Base-by-base conservation (phyloP, 192 early-diverging fungal genomes). In the Chytriomyces hyalinus region DNA sequence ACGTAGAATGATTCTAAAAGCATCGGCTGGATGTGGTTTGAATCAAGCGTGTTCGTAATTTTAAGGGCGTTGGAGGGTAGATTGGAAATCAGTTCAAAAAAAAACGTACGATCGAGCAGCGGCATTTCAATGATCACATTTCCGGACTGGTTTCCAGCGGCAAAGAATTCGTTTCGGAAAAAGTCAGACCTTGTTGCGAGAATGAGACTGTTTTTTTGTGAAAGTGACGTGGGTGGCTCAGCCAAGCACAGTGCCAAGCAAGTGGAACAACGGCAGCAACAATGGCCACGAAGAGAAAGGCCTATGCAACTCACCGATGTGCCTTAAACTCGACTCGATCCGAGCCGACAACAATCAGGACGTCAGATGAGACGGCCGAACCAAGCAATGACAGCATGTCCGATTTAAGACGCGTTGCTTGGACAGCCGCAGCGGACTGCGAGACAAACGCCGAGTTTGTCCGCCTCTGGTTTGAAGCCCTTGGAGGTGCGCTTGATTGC, bases 1-100 rank as follows among this genome's bases (percentile, higher is more conserved):
- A 6, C 70, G 68, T 4, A 70, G 77, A 28, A 78, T 24, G 57
- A 78, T 78, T 46, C 69, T 15, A 43, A 78, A 78, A 61, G 77
- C 77, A 46, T 78, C 77, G 22, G 77, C 67, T 69, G 44, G 50
- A 28, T 17, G 1, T 71, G 13, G 60, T 46, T 6, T 11, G 15
- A 24, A 15, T 36, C n/a, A 2, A 36, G 64, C 36, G n/a, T 15
- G 43, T 2, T 36, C 36, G 3, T 46, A 3, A 2, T 49, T 68
- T 2, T 63, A 2, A 36, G 36, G 36, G 36, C 28, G 28, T 0
- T 9, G 57, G 65, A 50, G 15, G 36, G 13, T 50, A 62, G 43
- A 22, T 20, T 61, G 59, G 6, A 43, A 61, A 45, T 46, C 48
- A 60, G 48, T 28, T 28, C 24, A 20, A 20, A 57, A 53, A 10